Conservation (phyloP, 495 filamentous ascomycete genomes). For the Neurospora sp. region DNA sequence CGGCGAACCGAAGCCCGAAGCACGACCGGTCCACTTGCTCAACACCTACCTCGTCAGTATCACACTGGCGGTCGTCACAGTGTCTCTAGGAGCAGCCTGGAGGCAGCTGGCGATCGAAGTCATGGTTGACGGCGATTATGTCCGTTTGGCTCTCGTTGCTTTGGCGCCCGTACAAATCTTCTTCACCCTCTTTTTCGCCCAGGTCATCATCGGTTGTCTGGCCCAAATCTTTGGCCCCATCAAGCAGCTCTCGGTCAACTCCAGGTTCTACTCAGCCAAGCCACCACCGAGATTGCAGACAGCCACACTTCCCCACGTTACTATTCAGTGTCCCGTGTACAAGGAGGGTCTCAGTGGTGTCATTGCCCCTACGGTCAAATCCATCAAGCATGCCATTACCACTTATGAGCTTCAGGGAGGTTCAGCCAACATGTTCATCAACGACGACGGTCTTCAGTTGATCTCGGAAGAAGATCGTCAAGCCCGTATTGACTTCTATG, state of each 20-base stretch:
- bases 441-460: conserved; percentile 69
- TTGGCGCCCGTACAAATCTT: conserved; percentile 64
- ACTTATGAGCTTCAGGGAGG: conserved; percentile 75
- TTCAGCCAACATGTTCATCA: conserved; percentile 72
- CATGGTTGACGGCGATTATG: conserved; percentile 49
- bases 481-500: conserved; percentile 56
- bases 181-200: conserved; percentile 68
- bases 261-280: conserved; percentile 65
- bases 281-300: conserved; percentile 48
- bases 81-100: conserved; percentile 56
- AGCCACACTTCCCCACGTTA: conserved; percentile 51
- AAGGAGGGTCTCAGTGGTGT: conserved; percentile 58
- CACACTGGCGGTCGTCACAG: conserved; percentile 51
- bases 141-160: conserved; percentile 50
- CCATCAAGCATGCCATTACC: conserved; percentile 62
- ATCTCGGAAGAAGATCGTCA: conserved; percentile 54
- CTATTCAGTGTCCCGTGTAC: conserved; percentile 64
- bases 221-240: conserved; percentile 68
- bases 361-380: conserved; percentile 58
- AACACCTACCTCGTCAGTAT: conserved; percentile 57
- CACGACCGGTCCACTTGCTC: conserved; percentile 52
- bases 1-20: conserved; percentile 51
- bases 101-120: conserved; percentile 58
- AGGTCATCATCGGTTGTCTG: conserved; percentile 64
- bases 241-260: conserved; percentile 60